Conservation (phyloP, 2,329 filamentous ascomycete species). For the Penicillium sp. region DNA sequence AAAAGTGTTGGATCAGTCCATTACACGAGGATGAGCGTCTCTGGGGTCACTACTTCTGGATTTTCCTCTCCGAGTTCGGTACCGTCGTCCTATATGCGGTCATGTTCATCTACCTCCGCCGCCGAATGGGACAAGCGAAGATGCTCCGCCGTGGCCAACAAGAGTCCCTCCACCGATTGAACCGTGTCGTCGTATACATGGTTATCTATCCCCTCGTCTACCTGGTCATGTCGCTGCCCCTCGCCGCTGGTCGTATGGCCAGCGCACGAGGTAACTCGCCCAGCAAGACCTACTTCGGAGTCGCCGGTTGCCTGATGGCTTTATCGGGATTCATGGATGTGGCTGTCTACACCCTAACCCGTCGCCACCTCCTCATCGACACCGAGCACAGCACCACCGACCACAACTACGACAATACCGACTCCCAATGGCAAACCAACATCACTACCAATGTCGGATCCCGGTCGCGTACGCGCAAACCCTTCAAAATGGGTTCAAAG, state of each 20-base stretch:
- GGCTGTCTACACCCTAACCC: conserved; percentile 57
- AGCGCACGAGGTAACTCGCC: conserved; percentile 33
- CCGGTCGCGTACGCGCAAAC: conserved; percentile 15
- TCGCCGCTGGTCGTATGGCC: conserved; percentile 50
- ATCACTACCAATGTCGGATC: conserved; percentile 20
- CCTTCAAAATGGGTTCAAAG: conserved; percentile 17
- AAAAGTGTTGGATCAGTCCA: conserved; percentile 52
- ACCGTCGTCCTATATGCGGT: conserved; percentile 51
- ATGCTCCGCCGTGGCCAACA: conserved; percentile 32
- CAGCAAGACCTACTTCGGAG: conserved; percentile 47
- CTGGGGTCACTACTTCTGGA: conserved; percentile 56
- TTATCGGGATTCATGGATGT: conserved; percentile 60
- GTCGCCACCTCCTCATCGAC: conserved; percentile 54
- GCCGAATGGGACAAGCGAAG: conserved; percentile 40
- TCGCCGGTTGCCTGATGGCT: conserved; percentile 56
- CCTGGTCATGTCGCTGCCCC: conserved; percentile 62
- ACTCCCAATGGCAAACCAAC: conserved; percentile 30
- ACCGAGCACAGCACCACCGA: conserved; percentile 40
- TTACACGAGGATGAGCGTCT: conserved; percentile 47
- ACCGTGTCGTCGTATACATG: conserved; percentile 46
- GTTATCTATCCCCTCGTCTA: conserved; percentile 53
- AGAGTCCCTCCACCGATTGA: conserved; percentile 36
- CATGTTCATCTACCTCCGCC: conserved; percentile 50
- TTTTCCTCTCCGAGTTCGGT: conserved; percentile 55
- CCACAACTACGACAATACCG: conserved; percentile 29